These are phyloP conservation scores for Carallia brachiata DNA, from an alignment of 345 rosid species.

Conservation along the genomic window DNA sequence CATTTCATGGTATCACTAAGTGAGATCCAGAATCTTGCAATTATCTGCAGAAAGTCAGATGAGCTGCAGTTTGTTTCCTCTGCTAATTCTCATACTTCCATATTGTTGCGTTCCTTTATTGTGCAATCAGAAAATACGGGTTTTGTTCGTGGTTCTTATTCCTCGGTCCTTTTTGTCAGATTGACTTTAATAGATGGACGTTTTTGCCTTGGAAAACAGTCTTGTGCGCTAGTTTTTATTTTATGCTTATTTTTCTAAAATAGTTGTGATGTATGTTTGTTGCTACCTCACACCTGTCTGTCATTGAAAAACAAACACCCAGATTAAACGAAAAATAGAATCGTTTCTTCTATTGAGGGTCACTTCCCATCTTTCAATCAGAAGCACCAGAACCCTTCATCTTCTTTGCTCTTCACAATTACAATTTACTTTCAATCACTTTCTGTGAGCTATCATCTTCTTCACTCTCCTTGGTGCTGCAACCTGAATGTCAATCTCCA, in stretches of 20 bases:
- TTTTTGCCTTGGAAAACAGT: background rate
- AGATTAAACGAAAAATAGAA: no score
- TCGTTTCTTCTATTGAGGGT: no score
- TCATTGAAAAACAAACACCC: no score
- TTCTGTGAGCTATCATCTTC: no score
- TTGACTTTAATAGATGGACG: background rate
- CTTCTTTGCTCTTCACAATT: no score
- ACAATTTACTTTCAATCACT: no score
- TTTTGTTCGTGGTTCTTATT: background rate
- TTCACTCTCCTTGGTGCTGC: no score
- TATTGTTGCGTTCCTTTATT: background rate
- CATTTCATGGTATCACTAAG: conserved; percentile 55
- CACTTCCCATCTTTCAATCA: no score
- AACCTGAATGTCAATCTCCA: no score
- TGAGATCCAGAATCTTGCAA: conserved; percentile 16
- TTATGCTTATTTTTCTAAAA: no score
- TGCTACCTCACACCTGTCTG: no score
- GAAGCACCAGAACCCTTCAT: no score
- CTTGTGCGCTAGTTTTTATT: background rate
- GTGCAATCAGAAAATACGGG: conserved; percentile 6
- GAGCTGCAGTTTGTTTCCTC: conserved; percentile 1
- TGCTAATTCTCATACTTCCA: background rate
- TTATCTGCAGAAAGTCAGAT: background rate
- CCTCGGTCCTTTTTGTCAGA: background rate
- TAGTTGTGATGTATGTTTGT: background rate